Base-by-base conservation (phyloP, 192 early-diverging fungal species). In the Thamnidium elegans region DNA sequence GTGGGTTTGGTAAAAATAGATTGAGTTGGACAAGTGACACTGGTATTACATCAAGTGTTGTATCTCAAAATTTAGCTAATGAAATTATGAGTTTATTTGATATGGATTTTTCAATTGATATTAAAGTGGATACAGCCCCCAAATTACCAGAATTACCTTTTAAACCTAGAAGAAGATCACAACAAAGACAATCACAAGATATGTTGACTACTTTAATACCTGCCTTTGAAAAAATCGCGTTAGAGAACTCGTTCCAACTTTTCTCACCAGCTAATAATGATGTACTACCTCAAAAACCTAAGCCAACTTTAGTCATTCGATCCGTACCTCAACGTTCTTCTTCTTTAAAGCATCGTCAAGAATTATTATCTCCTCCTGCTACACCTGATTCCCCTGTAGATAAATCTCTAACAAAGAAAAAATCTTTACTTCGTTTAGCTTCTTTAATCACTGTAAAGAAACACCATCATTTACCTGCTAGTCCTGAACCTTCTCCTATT, bases 41-140 rank as follows among this genome's bases (percentile, higher is more conserved):
- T 11, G 64, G 66, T 2, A 7, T 68, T 15, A 51, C 66, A 1
- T 71, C 69, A 2, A 50, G 55, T 50, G 53, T 50, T 15, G 58
- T 63, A 13, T 63, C 74, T 11, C 74, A 76, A 36, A 58, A 66
- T 31, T 44, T 76, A 3, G 74, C 74, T 4, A 58, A 56, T 13
- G 74, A 76, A 51, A 52, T 76, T 14, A 72, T 71, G 65, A 68
- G 56, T 26, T 44, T 76, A 9, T 76, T 76, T 62, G 69, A 76
- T 50, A 76, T 76, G 74, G 74, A 76, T 20, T 76, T 76, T 50
- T 53, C 58, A 15, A 52, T 74, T 7, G 64, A 74, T 36, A 65
- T 71, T 8, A 47, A 67, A 19, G 15, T 71, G 9, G 60, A 63
- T 45, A 61, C 66, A 10, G 52, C 74, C 11, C 66, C 69, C 10